Conservation (phyloP, 2,329 filamentous ascomycete genomes). For the Alternaria alternata region DNA sequence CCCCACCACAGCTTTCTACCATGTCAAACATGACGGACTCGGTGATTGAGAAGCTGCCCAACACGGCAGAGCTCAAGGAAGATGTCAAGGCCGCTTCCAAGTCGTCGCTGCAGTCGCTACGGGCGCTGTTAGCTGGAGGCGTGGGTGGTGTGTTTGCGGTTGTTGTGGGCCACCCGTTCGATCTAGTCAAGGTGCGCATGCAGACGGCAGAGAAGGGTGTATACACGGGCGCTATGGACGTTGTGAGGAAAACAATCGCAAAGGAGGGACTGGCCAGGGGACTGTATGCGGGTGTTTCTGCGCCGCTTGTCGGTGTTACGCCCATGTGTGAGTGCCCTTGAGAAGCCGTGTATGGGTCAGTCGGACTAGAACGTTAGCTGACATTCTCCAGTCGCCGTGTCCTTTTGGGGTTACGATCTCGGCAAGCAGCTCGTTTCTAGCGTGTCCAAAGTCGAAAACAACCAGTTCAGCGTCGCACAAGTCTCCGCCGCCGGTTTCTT, state of each 20-base stretch:
- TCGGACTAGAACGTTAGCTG: not conserved
- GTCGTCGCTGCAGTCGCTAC: conserved; percentile 69
- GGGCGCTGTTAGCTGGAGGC: conserved; percentile 86
- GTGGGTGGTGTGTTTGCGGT: conserved; percentile 95
- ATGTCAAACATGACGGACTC: conserved; percentile 38
- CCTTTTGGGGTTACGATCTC: conserved; percentile 88
- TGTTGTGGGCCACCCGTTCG: conserved; percentile 92
- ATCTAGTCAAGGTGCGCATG: conserved; percentile 95
- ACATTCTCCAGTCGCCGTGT: conserved; percentile 64
- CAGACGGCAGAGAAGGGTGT: conserved; percentile 96
- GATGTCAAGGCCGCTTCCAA: conserved; percentile 61
- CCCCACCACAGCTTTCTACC: conserved; percentile 14
- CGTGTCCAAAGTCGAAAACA: conserved; percentile 71
- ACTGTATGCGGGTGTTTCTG: conserved; percentile 95
- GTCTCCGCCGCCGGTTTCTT: conserved; percentile 91
- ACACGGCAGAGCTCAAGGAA: conserved; percentile 59
- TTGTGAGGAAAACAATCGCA: conserved; percentile 86
- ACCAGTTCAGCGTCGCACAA: conserved; percentile 81
- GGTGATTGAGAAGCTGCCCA: conserved; percentile 44
- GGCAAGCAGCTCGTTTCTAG: conserved; percentile 86
- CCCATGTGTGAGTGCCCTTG: conserved; percentile 85
- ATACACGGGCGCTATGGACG: conserved; percentile 89
- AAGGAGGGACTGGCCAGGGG: conserved; percentile 81
- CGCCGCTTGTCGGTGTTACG: conserved; percentile 92
- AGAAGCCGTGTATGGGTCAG: not conserved